These are phyloP conservation scores for Colletotrichum cereale DNA, from an alignment of 2,329 filamentous ascomycete species.

Conservation along the genomic window DNA sequence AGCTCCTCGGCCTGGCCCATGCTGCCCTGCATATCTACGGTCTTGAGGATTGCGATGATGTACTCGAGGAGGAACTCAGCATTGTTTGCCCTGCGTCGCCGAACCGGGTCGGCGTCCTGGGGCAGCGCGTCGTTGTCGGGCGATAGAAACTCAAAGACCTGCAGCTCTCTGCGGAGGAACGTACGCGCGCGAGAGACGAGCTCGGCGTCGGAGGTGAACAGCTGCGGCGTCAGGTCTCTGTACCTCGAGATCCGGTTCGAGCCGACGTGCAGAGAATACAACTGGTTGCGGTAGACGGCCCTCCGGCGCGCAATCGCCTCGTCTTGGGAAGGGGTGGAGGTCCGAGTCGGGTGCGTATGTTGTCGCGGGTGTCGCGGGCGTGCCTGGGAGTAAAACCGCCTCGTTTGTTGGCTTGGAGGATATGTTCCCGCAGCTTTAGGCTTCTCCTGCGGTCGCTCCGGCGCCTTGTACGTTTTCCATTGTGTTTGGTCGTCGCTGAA, in stretches of 20 bases:
- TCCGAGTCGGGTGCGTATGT: conserved; percentile 43
- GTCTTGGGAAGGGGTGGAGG: conserved; percentile 41
- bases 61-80: conserved; percentile 90
- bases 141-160: conserved; percentile 82
- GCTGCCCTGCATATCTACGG: conserved; percentile 83
- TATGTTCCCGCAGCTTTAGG: neutral
- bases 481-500: conserved; percentile 50
- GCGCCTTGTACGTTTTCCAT: conserved; percentile 67
- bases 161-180: conserved; percentile 87
- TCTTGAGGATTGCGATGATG: conserved; percentile 84
- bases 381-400: conserved; percentile 22
- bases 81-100: conserved; percentile 67
- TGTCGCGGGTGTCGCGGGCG: conserved; percentile 30
- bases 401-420: neutral
- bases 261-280: conserved; percentile 86
- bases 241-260: conserved; percentile 84
- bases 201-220: conserved; percentile 73
- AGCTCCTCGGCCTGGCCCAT: conserved; percentile 84
- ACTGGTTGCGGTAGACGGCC: conserved; percentile 77
- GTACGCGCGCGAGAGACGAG: conserved; percentile 82
- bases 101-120: conserved; percentile 31
- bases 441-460: conserved; percentile 18
- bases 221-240: conserved; percentile 75
- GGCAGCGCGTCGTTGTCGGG: conserved; percentile 38
- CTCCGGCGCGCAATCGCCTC: conserved; percentile 70